These are phyloP conservation scores for Aspergillus felis DNA, from an alignment of 2,329 filamentous ascomycete species.

Conservation along the genomic window DNA sequence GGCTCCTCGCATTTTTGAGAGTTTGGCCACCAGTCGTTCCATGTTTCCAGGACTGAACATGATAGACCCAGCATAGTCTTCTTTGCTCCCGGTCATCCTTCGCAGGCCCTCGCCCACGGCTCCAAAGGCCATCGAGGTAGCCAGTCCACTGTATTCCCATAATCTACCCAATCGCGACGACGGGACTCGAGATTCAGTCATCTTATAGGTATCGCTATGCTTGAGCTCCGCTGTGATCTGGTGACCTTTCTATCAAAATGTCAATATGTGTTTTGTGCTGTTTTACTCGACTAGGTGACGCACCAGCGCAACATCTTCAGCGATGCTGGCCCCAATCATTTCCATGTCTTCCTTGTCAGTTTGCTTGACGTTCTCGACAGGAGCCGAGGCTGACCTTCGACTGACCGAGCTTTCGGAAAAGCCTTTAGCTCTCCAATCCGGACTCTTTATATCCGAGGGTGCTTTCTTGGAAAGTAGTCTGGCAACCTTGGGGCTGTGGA, in stretches of 20 bases:
- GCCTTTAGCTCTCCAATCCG: not conserved
- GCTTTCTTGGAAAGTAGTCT: slow-evolving; percentile 50
- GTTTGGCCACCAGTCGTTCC: slow-evolving; percentile 84
- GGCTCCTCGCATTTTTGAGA: slow-evolving; percentile 93
- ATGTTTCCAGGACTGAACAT: slow-evolving; percentile 88
- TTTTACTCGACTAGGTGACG: not conserved
- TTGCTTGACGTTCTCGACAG: slow-evolving; percentile 2
- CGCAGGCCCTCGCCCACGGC: slow-evolving; percentile 82
- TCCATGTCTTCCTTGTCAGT: slow-evolving; percentile 40
- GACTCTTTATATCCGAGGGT: slow-evolving; percentile 8
- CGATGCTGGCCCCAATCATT: slow-evolving; percentile 16
- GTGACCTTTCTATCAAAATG: slow-evolving; percentile 7
- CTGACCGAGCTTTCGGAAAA: not conserved
- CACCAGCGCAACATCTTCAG: slow-evolving; percentile 10
- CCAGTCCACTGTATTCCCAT: slow-evolving; percentile 92
- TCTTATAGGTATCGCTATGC: slow-evolving; percentile 54
- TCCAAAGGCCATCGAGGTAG: slow-evolving; percentile 91
- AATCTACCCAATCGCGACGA: slow-evolving; percentile 80
- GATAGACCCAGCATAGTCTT: slow-evolving; percentile 62
- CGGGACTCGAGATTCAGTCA: slow-evolving; percentile 86
- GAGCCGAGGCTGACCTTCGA: not conserved
- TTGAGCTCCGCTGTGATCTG: slow-evolving; percentile 18
- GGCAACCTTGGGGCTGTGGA: slow-evolving; percentile 58
- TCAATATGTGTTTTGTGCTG: slow-evolving; percentile 5
- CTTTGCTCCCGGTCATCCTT: slow-evolving; percentile 67